Evolutionary conservation across 2,329 filamentous ascomycete species (phyloP).

Genomic region (Cercospora citrullina): DNA sequence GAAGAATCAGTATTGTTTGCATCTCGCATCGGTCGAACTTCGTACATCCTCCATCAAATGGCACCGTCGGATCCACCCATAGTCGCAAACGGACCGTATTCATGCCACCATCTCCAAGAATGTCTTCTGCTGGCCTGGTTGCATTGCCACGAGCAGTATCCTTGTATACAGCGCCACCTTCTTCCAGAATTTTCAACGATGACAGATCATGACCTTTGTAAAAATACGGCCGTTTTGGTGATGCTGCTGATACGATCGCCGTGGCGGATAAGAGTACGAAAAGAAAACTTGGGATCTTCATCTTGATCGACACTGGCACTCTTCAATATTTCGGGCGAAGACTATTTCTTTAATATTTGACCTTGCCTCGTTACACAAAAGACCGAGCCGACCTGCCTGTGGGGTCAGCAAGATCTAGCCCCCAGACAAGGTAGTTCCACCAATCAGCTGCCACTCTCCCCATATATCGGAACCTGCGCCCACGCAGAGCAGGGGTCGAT

Average conservation of each 20-base stretch:
- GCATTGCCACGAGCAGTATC: slow-evolving; percentile 41
- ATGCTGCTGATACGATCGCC: neutral
- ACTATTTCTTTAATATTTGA: neutral
- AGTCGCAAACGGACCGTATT: slow-evolving; percentile 38
- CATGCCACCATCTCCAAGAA: slow-evolving; percentile 41
- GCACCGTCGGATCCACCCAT: slow-evolving; percentile 36
- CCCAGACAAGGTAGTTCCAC: neutral
- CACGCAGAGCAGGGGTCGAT: neutral
- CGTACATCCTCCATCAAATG: slow-evolving; percentile 32
- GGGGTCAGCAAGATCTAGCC: neutral
- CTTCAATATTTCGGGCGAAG: neutral
- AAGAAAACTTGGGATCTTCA: neutral
- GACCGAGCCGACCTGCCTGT: neutral
- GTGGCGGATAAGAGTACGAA: neutral
- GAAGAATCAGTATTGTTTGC: neutral
- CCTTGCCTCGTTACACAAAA: neutral
- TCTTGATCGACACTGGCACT: neutral
- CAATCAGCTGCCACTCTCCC: neutral
- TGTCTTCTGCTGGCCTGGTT: slow-evolving; percentile 41
- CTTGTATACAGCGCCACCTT: slow-evolving; percentile 41
- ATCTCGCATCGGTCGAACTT: too few relatives aligned
- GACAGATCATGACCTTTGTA: slow-evolving; percentile 46
- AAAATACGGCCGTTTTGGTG: slow-evolving; percentile 28
- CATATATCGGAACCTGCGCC: neutral
- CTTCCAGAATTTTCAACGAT: slow-evolving; percentile 42